A percentile compares a stretch with the other conserved stretches of the same genome.
Evolutionary conservation across 2,329 filamentous ascomycete genomes (phyloP).

Genomic region (Fusarium sp.): DNA sequence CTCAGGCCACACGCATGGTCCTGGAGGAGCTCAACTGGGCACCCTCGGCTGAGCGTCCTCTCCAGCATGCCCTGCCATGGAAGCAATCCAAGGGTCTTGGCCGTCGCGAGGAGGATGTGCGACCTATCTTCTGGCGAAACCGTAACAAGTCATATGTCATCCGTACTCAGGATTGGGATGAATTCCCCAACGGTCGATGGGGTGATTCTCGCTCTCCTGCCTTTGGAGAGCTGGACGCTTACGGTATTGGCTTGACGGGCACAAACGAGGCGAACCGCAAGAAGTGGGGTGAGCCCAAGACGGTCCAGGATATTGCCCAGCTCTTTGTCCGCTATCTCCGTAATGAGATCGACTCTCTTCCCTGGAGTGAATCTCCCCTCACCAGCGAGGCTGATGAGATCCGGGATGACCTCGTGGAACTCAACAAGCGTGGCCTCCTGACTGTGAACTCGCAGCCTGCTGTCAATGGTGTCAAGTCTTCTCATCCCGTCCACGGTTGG

Average conservation of each 20-base stretch:
- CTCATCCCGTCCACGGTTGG: slow-evolving; percentile 90
- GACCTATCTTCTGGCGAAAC: slow-evolving; percentile 99
- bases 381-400: slow-evolving; percentile 84
- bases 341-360: slow-evolving; percentile 82
- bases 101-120: slow-evolving; percentile 91
- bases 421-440: slow-evolving; percentile 88
- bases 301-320: slow-evolving; percentile 81
- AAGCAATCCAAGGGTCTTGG: slow-evolving; percentile 91
- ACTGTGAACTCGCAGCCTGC: slow-evolving; percentile 99
- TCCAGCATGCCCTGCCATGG: slow-evolving; percentile 95
- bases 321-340: slow-evolving; percentile 89
- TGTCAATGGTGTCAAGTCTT: slow-evolving; percentile 89
- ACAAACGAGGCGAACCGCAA: slow-evolving; percentile 97
- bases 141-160: slow-evolving; percentile 95
- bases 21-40: slow-evolving; percentile 88
- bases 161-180: slow-evolving; percentile 98
- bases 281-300: slow-evolving; percentile 89
- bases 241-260: slow-evolving; percentile 92
- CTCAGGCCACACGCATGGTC: slow-evolving; percentile 92
- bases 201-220: slow-evolving; percentile 96
- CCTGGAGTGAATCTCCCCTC: slow-evolving; percentile 94
- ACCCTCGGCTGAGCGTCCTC: slow-evolving; percentile 79
- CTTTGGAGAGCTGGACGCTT: slow-evolving; percentile 94
- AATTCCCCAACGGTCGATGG: slow-evolving; percentile 99
- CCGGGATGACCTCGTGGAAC: slow-evolving; percentile 77